Evolutionary conservation across 345 rosid genomes (phyloP).

Genomic region (Heritiera littoralis): DNA sequence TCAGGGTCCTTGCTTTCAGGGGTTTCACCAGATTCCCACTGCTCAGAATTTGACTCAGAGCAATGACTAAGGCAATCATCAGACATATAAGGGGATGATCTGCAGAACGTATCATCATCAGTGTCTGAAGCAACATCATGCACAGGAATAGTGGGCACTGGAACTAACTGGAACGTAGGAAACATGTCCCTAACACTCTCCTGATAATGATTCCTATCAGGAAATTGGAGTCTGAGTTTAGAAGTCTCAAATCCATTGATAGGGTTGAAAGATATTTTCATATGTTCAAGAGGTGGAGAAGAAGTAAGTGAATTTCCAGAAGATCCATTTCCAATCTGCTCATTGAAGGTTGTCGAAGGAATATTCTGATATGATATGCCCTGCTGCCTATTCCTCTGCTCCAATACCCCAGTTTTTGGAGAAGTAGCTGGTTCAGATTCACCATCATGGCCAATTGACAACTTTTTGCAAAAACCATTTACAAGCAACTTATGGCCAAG

Average conservation of each 20-base stretch:
- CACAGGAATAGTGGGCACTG: constrained; percentile 47
- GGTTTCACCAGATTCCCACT: constrained; percentile 73
- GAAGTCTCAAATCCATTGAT: constrained; percentile 58
- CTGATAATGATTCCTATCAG: constrained; percentile 44
- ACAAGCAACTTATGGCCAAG: constrained; percentile 61
- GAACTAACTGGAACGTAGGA: constrained; percentile 88
- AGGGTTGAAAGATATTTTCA: constrained; percentile 87
- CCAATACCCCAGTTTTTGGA: constrained; percentile 32
- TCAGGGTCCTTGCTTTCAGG: constrained; percentile 49
- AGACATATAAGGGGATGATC: constrained; percentile 71
- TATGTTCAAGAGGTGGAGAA: constrained; percentile 90
- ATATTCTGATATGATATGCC: constrained; percentile 30
- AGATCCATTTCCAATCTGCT: constrained; percentile 43
- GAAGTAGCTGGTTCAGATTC: constrained; percentile 42
- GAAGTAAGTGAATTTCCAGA: constrained; percentile 51
- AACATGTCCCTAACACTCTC: constrained; percentile 54
- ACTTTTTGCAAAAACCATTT: constrained; percentile 57
- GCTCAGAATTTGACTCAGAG: constrained; percentile 76
- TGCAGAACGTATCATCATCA: constrained; percentile 84
- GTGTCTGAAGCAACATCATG: constrained; percentile 52
- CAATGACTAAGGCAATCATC: constrained; percentile 62
- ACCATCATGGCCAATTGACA: constrained; percentile 45
- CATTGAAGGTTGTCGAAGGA: constrained; percentile 29
- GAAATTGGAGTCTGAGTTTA: constrained; percentile 68
- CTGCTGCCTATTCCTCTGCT: constrained; percentile 36